These are phyloP conservation scores for Scheffersomyces quercinus DNA, from an alignment of 1,139 yeast genomes.

Conservation along the genomic window DNA sequence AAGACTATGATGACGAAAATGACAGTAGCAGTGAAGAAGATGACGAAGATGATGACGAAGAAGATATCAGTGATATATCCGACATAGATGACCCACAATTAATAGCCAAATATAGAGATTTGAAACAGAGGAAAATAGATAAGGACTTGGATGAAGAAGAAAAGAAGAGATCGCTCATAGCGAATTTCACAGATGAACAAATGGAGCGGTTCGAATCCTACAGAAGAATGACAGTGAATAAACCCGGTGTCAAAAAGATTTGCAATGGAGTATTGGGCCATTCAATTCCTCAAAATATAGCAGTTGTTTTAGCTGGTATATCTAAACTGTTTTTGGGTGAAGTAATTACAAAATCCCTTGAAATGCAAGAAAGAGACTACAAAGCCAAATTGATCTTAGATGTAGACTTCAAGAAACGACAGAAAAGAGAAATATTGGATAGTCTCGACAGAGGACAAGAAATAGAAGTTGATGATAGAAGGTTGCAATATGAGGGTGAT, in stretches of 20 bases:
- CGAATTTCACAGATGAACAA: slow-evolving; percentile 78
- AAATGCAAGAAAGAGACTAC: slow-evolving; percentile 57
- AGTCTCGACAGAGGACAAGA: slow-evolving; percentile 32
- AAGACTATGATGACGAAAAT: background rate
- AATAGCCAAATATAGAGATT: slow-evolving; percentile 29
- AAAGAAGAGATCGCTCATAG: slow-evolving; percentile 63
- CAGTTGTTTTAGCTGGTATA: slow-evolving; percentile 81
- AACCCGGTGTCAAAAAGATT: slow-evolving; percentile 76
- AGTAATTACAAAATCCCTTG: slow-evolving; percentile 77
- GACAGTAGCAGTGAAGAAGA: background rate
- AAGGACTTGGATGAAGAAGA: slow-evolving; percentile 44
- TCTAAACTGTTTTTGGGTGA: slow-evolving; percentile 90
- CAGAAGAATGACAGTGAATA: slow-evolving; percentile 78
- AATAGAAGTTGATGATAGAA: slow-evolving; percentile 29
- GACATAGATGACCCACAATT: slow-evolving; percentile 41
- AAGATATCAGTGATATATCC: slow-evolving; percentile 28
- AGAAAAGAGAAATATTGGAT: slow-evolving; percentile 28
- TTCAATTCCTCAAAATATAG: slow-evolving; percentile 78
- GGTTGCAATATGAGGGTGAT: slow-evolving; percentile 42
- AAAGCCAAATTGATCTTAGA: slow-evolving; percentile 43
- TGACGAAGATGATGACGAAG: slow-evolving; percentile 17
- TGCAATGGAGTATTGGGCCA: slow-evolving; percentile 82
- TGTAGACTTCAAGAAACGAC: slow-evolving; percentile 37
- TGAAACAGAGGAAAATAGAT: slow-evolving; percentile 25
- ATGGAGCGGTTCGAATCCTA: slow-evolving; percentile 87